Percentiles rank a stretch among this genome's conserved stretches.
Evolutionary conservation across 23 red algal genomes (phyloP).

Genomic region (Cyanidiococcus yangmingshanensis): DNA sequence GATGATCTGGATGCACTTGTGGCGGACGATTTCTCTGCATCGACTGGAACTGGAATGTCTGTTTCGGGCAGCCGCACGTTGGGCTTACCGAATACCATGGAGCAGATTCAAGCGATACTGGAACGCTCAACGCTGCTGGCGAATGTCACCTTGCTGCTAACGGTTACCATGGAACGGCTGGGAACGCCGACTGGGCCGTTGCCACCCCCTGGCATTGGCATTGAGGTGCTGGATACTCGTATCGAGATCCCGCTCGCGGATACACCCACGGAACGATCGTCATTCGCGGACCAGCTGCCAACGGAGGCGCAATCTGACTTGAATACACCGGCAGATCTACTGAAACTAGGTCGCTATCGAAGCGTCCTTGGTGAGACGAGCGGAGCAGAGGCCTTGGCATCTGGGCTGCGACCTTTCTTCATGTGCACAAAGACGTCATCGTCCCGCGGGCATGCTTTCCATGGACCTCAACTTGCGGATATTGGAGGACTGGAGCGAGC

Average conservation of each 20-base stretch:
- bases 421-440: background rate
- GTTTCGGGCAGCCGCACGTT: background rate
- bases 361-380: background rate
- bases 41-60: background rate
- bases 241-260: background rate
- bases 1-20: conserved; percentile 14
- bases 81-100: conserved; percentile 1
- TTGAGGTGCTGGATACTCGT: background rate
- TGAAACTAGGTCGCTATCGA: background rate
- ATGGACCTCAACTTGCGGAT: background rate
- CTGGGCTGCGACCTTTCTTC: background rate
- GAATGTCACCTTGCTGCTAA: background rate
- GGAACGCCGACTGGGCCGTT: background rate
- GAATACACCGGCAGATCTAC: background rate
- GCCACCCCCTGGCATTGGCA: background rate
- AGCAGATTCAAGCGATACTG: background rate
- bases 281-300: background rate
- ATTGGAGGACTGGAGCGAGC: background rate
- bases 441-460: background rate
- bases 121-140: background rate
- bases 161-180: background rate
- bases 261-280: background rate
- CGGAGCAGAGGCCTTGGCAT: background rate
- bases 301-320: background rate
- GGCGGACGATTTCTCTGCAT: background rate